These are phyloP conservation scores for Pyrenula aspistea DNA, from an alignment of 495 filamentous ascomycete species.

Conservation along the genomic window DNA sequence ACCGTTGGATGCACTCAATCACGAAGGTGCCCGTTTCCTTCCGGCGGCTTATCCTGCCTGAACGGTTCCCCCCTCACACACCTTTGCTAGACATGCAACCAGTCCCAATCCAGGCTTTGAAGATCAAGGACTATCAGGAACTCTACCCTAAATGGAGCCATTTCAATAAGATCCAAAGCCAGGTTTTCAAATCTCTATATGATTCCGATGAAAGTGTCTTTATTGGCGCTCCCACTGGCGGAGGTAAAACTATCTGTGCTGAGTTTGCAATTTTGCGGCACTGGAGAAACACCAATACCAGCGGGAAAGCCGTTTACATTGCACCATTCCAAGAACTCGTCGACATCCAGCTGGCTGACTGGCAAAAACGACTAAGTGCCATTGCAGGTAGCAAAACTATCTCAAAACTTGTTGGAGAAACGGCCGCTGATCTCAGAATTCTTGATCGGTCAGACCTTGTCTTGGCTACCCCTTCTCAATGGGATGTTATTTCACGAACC, in stretches of 20 bases:
- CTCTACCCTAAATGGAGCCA: constrained; percentile 77
- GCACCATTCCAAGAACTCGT: constrained; percentile 94
- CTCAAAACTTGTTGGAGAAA: constrained; percentile 90
- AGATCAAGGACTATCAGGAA: constrained; percentile 67
- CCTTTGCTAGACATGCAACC: constrained; percentile 83
- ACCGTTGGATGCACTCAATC: constrained; percentile 97
- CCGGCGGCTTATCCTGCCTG: constrained; percentile 84
- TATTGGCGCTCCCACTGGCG: constrained; percentile 78
- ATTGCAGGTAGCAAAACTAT: constrained; percentile 81
- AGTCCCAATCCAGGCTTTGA: constrained; percentile 75
- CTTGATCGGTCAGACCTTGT: constrained; percentile 84
- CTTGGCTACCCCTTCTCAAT: constrained; percentile 83
- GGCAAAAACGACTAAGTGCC: constrained; percentile 61
- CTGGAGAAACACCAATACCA: constrained; percentile 59
- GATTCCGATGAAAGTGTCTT: constrained; percentile 87
- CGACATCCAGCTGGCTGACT: constrained; percentile 67
- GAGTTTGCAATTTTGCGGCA: constrained; percentile 86
- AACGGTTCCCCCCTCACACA: constrained; percentile 92
- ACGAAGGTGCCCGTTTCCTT: constrained; percentile 89
- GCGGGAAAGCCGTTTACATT: constrained; percentile 81
- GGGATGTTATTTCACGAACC: constrained; percentile 89
- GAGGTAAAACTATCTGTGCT: constrained; percentile 92
- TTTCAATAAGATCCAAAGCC: constrained; percentile 97
- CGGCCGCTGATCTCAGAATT: constrained; percentile 78
- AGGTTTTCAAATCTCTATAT: constrained; percentile 88